Base-by-base conservation (phyloP, 805 yeast genomes). In the Suhomyces tanzawaensis region DNA sequence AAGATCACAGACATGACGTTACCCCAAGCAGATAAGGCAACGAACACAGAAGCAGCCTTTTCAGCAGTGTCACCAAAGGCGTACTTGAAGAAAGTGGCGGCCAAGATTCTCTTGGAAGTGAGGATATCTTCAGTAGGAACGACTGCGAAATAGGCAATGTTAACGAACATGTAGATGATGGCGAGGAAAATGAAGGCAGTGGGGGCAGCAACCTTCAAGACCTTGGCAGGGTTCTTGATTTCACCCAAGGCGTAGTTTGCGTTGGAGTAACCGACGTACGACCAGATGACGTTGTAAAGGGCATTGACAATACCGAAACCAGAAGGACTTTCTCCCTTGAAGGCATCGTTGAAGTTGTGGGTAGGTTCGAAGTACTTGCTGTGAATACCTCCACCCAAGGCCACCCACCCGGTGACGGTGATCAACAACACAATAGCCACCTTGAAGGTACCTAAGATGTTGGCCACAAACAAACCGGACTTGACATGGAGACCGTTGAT, bases 181-280 rank as follows among this genome's bases (percentile, higher is more conserved):
- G 82, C 74, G 39, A 85, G 71, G 29, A 70, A 55, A 19, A 80
- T 51, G 45, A 87, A 67, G 0, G 95, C 87, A 19, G 73, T 51
- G 29, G 95, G 95, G 31, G 90, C 95, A 12, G 91, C 89, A 39
- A 74, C 60, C 53, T 67, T 79, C 57, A 84, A 74, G 34, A 85
- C 80, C 51, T 76, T 76, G 32, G 76, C 76, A 2, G 95, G 93
- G 58, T 86, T 74, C 56, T 76, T 81, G 34, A 80, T 78, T 63
- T 85, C 95, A 52, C 89, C 86, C 33, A 85, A 70, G 4, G 93
- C 91, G 52, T 85, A 85, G 62, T 85, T 85, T 36, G 82, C 90
- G 55, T 85, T 85, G 27, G 90, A 81, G 57, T 85, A 85, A 36
- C 95, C 95, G 50, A 84, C 77, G 51, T 79, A 85, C 2, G 91